phyloP scores from a whole-genome alignment of 192 early-diverging fungal genomes.

The Oehlia diaphana region DNA sequence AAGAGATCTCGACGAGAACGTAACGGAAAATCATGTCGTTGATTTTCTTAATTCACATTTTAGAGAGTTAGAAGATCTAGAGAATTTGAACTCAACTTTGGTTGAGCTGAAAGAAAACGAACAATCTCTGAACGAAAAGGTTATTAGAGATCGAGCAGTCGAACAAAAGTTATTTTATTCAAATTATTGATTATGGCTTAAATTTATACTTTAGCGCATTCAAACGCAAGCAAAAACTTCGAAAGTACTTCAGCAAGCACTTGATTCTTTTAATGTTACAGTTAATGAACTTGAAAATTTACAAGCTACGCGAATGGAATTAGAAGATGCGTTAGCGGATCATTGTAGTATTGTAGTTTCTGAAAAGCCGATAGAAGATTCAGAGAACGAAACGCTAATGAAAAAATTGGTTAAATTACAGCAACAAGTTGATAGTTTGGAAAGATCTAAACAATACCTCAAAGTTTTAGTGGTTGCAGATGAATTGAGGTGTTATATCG shows the following conservation, averaged over 20 bases:
- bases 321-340: conserved; percentile 14
- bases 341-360: background rate
- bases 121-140: conserved; percentile 31
- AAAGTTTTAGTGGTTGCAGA: conserved; percentile 42
- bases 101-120: conserved; percentile 25
- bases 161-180: background rate
- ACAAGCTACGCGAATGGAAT: conserved; percentile 20
- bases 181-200: background rate
- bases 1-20: conserved; percentile 8
- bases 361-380: background rate
- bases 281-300: conserved; percentile 20
- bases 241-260: background rate
- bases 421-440: conserved; percentile 33
- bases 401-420: conserved; percentile 39
- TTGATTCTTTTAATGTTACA: conserved; percentile 11
- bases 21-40: conserved; percentile 33
- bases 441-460: conserved; percentile 44
- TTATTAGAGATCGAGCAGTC: background rate
- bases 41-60: conserved; percentile 45
- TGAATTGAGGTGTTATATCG: conserved; percentile 41
- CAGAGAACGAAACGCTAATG: background rate
- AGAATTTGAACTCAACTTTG: conserved; percentile 34
- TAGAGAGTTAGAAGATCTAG: conserved; percentile 36
- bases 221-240: conserved; percentile 2
- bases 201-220: background rate